Evolutionary conservation across 2,329 filamentous ascomycete species (phyloP).

Genomic region (Apiospora kogelbergensis): DNA sequence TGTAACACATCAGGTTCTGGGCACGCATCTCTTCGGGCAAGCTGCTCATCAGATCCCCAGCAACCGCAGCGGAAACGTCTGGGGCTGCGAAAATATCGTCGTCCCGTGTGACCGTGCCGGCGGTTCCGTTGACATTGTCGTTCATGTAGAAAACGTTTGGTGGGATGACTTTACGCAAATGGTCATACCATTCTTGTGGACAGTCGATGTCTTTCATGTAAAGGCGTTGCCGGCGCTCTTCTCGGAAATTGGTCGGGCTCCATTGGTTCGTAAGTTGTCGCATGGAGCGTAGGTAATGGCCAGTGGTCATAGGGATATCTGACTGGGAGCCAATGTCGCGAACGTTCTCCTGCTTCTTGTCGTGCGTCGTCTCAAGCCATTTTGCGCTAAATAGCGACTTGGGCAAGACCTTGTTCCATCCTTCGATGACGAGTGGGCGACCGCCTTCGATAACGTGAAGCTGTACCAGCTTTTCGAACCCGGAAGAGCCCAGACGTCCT

Average conservation of each 20-base stretch:
- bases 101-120: slow-evolving; percentile 34
- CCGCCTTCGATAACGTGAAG: slow-evolving; percentile 83
- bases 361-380: slow-evolving; percentile 79
- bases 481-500: slow-evolving; percentile 70
- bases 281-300: slow-evolving; percentile 90
- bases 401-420: slow-evolving; percentile 76
- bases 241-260: slow-evolving; percentile 71
- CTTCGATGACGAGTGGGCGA: slow-evolving; percentile 87
- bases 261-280: slow-evolving; percentile 81
- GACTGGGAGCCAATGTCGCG: slow-evolving; percentile 73
- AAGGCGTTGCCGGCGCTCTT: slow-evolving; percentile 78
- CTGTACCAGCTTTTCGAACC: slow-evolving; percentile 82
- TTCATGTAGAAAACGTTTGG: slow-evolving; percentile 86
- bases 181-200: slow-evolving; percentile 80
- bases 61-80: slow-evolving; percentile 63
- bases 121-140: slow-evolving; percentile 57
- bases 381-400: slow-evolving; percentile 73
- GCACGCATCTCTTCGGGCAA: slow-evolving; percentile 85
- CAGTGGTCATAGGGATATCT: slow-evolving; percentile 81
- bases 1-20: slow-evolving; percentile 97
- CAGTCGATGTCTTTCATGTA: slow-evolving; percentile 98
- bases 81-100: slow-evolving; percentile 47
- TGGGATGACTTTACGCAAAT: slow-evolving; percentile 77
- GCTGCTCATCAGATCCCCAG: slow-evolving; percentile 94
- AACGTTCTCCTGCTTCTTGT: slow-evolving; percentile 83